Evolutionary conservation across 192 early-diverging fungal genomes (phyloP), one percentile per base, ranked within the genome.

Genomic region (Rhizophlyctis rosea): DNA sequence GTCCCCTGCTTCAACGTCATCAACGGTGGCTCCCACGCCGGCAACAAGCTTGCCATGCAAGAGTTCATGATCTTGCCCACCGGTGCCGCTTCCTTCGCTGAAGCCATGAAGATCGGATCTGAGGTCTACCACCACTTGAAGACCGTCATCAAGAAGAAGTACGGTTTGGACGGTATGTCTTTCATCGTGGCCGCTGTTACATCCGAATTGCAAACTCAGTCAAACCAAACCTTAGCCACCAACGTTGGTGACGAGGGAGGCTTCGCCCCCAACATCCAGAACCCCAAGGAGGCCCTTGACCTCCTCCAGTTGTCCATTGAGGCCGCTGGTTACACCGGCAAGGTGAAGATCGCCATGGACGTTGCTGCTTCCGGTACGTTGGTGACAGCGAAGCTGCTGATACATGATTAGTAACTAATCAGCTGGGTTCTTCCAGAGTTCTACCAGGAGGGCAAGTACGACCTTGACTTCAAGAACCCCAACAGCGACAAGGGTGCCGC

Each of bases 161-260:
- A 98, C 81, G 96, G 96, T 61, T 90, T 90, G 76, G 96, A 97
- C 76, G 80, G 76, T 78, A 58, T 31, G 73, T 16, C 31, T 33
- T 16, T 16, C 21, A 3, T 9, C 3, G 36, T 54, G 25, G 33
- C 34, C 31, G 35, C 34, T 4, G 34, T 70, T 27, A 50, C 34
- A 3, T n/a, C n/a, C n/a, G n/a, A n/a, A n/a, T n/a, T n/a, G n/a
- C n/a, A n/a, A n/a, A n/a, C n/a, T n/a, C n/a, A n/a, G n/a, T n/a
- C n/a, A n/a, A n/a, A n/a, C n/a, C n/a, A n/a, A n/a, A n/a, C n/a
- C 3, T 7, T 32, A 77, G 95, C 96, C 72, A 93, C 92, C 78
- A 96, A 96, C 77, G 96, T 98, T 57, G 96, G 96, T 77, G 96
- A 98, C 72, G 96, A 98, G 82, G 96, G 96, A 75, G 96, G 96